Percentiles rank a stretch among this genome's conserved stretches.
These are phyloP conservation scores for Botrytis elliptica DNA, from an alignment of 2,329 filamentous ascomycete genomes.

Conservation along the genomic window DNA sequence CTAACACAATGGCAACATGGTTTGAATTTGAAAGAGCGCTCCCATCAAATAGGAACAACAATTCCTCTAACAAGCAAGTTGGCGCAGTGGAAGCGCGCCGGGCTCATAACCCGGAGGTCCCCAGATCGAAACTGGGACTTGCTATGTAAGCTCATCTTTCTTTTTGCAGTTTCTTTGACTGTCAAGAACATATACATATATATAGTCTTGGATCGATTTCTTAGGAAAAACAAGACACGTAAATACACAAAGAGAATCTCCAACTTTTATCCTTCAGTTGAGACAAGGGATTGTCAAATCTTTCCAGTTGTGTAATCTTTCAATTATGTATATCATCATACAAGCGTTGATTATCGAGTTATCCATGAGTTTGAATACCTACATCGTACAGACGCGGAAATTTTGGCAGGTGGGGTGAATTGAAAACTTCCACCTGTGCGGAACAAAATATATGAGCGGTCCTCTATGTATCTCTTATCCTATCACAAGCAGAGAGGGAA, in stretches of 20 bases:
- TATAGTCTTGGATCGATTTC: neutral
- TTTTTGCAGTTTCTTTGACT: neutral
- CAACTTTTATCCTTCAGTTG: neutral
- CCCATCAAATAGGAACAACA: neutral
- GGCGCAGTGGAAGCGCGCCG: conserved; percentile 43
- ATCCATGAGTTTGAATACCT: too few species aligned
- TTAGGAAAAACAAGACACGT: neutral
- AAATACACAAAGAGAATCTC: neutral
- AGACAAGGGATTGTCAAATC: neutral
- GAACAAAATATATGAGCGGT: neutral
- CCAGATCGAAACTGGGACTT: conserved; percentile 40
- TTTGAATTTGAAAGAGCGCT: rapidly evolving
- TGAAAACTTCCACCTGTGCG: neutral
- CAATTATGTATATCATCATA: neutral
- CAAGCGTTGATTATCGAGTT: neutral
- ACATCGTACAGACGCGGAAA: too few species aligned
- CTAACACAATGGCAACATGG: neutral
- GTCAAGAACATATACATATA: neutral
- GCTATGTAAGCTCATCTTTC: neutral
- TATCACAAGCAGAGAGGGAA: neutral
- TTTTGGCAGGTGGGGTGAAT: neutral
- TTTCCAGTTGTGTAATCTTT: neutral
- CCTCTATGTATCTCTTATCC: neutral
- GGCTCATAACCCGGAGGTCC: conserved; percentile 44
- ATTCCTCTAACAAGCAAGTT: conserved; percentile 35